Evolutionary conservation across 768 basidiomycete genomes (phyloP).

Genomic region (Boletus barrowsii): DNA sequence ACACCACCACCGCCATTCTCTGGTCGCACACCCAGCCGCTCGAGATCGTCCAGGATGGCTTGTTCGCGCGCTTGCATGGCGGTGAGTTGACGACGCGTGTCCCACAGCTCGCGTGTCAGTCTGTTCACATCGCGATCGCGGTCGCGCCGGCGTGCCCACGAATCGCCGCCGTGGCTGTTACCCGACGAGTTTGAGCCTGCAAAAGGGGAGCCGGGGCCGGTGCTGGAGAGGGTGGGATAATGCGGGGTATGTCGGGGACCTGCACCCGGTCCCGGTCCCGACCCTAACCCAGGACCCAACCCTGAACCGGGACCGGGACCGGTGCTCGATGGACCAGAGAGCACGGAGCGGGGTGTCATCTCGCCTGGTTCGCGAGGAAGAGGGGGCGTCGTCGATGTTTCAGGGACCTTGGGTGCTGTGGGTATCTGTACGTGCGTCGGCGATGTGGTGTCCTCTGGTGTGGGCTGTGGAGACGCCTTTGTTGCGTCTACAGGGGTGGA

Average conservation of each 20-base stretch:
- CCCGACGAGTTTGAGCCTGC: background rate
- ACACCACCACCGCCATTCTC: background rate
- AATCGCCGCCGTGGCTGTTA: background rate
- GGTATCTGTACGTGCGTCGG: background rate
- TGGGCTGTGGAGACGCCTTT: background rate
- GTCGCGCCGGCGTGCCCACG: background rate
- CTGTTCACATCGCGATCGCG: constrained; percentile 1
- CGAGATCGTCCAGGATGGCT: constrained; percentile 22
- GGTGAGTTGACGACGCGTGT: constrained; percentile 24
- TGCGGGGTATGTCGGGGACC: background rate
- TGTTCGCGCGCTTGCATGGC: constrained; percentile 25
- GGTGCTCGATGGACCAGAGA: background rate
- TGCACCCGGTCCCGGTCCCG: background rate
- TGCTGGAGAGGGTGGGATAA: background rate
- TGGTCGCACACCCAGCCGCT: constrained; percentile 9
- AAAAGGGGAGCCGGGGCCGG: background rate
- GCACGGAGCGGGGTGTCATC: background rate
- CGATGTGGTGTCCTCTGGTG: background rate
- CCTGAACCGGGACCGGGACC: no score
- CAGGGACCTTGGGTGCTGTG: background rate
- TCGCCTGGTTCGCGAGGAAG: constrained; percentile 11
- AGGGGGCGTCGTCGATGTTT: background rate
- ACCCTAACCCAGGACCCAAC: no score
- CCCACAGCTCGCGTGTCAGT: constrained; percentile 28
- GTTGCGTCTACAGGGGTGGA: background rate